phyloP scores from a whole-genome alignment of 2,329 filamentous ascomycete genomes.

The Ustilaginoidea virens region DNA sequence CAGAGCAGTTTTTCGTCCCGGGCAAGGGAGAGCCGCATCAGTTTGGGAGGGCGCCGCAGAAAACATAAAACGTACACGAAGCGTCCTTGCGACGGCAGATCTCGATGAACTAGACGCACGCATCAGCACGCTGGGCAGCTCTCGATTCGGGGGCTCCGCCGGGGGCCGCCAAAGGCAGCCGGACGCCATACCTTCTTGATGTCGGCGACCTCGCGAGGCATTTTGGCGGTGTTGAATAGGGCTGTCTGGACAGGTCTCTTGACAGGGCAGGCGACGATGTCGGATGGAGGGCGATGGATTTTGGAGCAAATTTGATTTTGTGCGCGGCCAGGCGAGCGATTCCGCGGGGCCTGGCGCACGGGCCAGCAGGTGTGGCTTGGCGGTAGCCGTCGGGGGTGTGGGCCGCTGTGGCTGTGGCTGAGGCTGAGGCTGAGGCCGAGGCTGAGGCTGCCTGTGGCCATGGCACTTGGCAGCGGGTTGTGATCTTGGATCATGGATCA shows the following conservation, averaged over 20 bases:
- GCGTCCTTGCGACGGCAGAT: constrained; percentile 99
- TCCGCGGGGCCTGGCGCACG: constrained; percentile 12
- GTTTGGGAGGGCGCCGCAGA: constrained; percentile 5
- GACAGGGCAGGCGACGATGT: constrained; percentile 4
- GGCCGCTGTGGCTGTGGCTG: too few relatives aligned
- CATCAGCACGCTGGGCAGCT: too few relatives aligned
- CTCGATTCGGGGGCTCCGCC: too few relatives aligned
- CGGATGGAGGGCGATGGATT: background rate
- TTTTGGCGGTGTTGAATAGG: constrained; percentile 47
- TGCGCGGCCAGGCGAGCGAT: constrained; percentile 6
- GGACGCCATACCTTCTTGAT: constrained; percentile 92
- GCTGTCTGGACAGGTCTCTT: constrained; percentile 9
- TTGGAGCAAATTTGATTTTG: constrained; percentile 3
- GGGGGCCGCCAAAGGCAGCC: too few relatives aligned
- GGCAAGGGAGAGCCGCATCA: constrained; percentile 1
- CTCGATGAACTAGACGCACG: constrained; percentile 74
- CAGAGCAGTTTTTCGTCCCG: background rate
- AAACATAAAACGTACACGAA: constrained; percentile 72
- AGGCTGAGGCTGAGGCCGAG: too few relatives aligned
- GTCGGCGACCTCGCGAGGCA: constrained; percentile 96
- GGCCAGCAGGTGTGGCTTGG: constrained; percentile 5
- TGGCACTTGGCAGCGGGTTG: too few relatives aligned
- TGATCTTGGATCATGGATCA: too few relatives aligned
- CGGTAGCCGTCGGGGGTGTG: too few relatives aligned
- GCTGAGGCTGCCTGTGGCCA: too few relatives aligned